phyloP scores from a whole-genome alignment of 164 flowering plant genomes.

The Akebia trifoliata region DNA sequence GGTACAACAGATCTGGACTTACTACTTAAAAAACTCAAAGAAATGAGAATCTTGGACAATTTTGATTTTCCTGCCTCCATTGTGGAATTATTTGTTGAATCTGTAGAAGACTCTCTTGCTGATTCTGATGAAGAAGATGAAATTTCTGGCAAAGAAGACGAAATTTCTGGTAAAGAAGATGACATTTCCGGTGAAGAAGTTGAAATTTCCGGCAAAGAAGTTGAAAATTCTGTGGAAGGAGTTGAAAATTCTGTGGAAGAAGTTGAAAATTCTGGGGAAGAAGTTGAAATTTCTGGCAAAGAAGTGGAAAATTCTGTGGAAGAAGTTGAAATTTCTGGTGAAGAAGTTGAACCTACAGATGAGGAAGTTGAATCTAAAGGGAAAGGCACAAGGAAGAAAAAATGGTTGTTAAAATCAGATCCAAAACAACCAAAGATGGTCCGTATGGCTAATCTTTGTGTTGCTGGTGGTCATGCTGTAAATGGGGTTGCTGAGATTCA shows the following conservation, averaged over 20 bases:
- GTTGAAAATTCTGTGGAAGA: conserved; percentile 10
- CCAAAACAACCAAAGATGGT: conserved; percentile 60
- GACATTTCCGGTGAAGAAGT: conserved; percentile 15
- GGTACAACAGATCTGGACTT: conserved; percentile 61
- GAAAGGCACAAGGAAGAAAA: conserved; percentile 19
- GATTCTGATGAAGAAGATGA: conserved; percentile 16
- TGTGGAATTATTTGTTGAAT: conserved; percentile 40
- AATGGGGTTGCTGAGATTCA: conserved; percentile 99
- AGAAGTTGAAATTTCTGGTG: conserved; percentile 14
- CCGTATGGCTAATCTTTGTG: conserved; percentile 94
- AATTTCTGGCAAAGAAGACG: conserved; percentile 2
- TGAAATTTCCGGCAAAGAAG: conserved; percentile 10
- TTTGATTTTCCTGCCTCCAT: conserved; percentile 58
- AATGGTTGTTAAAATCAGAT: conserved; percentile 30
- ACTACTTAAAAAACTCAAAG: conserved; percentile 54
- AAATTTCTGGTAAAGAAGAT: conserved; percentile 11
- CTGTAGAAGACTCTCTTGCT: conserved; percentile 30
- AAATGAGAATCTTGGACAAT: conserved; percentile 82
- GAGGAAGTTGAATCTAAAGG: conserved; percentile 27
- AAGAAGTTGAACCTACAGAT: conserved; percentile 8
- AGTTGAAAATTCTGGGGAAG: conserved; percentile 12
- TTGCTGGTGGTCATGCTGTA: conserved; percentile 92
- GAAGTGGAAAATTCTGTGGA: conserved; percentile 4
- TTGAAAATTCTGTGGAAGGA: conserved; percentile 11
- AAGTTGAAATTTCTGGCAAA: conserved; percentile 12